Conservation (phyloP, 805 yeast genomes). For the Martiniozyma abietophila region DNA sequence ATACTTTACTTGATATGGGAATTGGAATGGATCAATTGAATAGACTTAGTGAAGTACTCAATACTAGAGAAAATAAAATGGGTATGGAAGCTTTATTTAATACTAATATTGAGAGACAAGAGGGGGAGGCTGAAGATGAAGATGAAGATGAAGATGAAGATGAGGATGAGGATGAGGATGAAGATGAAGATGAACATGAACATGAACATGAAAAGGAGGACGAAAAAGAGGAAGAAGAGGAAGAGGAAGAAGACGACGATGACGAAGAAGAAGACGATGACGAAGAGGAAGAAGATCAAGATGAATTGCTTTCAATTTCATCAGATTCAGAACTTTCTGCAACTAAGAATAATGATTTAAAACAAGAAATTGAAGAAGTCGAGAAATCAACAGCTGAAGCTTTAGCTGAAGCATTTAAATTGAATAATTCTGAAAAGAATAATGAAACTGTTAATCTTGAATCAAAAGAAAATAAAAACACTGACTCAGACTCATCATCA, state of each 20-base stretch:
- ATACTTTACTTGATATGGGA: constrained; percentile 36
- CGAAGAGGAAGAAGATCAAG: constrained; percentile 33
- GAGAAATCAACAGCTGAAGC: constrained; percentile 47
- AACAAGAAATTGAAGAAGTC: constrained; percentile 28
- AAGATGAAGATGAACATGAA: constrained; percentile 40
- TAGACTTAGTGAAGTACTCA: constrained; percentile 44
- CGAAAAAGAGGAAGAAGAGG: constrained; percentile 17
- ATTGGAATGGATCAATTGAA: constrained; percentile 37
- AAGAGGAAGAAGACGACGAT: constrained; percentile 26
- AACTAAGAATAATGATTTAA: constrained; percentile 29
- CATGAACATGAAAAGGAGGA: constrained; percentile 22
- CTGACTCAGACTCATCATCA: constrained; percentile 38
- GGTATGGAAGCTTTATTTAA: constrained; percentile 76
- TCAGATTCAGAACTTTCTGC: constrained; percentile 3
- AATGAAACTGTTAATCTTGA: constrained; percentile 14
- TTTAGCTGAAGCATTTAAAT: constrained; percentile 61
- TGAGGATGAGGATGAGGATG: constrained; percentile 30
- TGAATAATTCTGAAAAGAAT: constrained; percentile 18
- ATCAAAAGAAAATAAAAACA: constrained; percentile 27
- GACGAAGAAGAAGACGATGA: constrained; percentile 13
- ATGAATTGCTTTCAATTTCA: too few relatives aligned
- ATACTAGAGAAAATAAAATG: constrained; percentile 66
- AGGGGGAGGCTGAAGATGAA: constrained; percentile 37
- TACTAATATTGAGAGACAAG: constrained; percentile 41
- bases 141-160: constrained; percentile 26